Conservation (phyloP, 2,329 filamentous ascomycete species). For the Teratosphaeria zuluensis region DNA sequence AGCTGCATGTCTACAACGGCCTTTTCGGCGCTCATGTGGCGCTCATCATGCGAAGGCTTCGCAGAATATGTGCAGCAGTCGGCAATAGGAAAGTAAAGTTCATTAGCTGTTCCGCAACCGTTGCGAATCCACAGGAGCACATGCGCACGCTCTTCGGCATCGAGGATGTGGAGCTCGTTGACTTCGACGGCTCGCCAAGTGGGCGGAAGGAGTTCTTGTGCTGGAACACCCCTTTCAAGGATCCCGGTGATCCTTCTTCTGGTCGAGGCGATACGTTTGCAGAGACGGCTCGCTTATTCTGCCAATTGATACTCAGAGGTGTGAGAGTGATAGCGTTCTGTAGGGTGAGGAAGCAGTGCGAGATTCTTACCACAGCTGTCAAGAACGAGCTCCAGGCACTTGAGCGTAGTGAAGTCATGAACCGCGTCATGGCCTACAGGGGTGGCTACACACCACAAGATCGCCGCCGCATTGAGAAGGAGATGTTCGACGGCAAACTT, state of each 20-base stretch:
- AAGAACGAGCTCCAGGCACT: constrained; percentile 65
- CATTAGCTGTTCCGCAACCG: constrained; percentile 91
- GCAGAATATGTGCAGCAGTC: constrained; percentile 79
- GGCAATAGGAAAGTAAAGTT: constrained; percentile 82
- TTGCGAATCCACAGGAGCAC: constrained; percentile 83
- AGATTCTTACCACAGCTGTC: constrained; percentile 70
- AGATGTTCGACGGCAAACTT: constrained; percentile 95
- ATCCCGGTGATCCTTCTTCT: constrained; percentile 75
- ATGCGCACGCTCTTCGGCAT: constrained; percentile 93
- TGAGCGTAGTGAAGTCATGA: constrained; percentile 63
- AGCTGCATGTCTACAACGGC: constrained; percentile 93
- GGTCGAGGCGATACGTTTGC: constrained; percentile 73
- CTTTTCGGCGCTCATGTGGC: constrained; percentile 89
- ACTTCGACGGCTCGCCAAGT: constrained; percentile 87
- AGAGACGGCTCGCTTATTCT: constrained; percentile 85
- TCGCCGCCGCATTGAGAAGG: constrained; percentile 73
- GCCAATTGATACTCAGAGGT: constrained; percentile 76
- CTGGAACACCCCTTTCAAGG: constrained; percentile 95
- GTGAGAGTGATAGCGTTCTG: constrained; percentile 92
- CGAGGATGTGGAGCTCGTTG: constrained; percentile 67
- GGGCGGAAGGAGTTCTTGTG: constrained; percentile 91
- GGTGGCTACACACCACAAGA: constrained; percentile 93
- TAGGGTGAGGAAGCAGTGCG: constrained; percentile 76
- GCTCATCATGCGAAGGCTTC: constrained; percentile 82
- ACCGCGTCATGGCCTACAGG: constrained; percentile 86